Conservation (phyloP, 768 basidiomycete species). For the Phallus indusiatus region DNA sequence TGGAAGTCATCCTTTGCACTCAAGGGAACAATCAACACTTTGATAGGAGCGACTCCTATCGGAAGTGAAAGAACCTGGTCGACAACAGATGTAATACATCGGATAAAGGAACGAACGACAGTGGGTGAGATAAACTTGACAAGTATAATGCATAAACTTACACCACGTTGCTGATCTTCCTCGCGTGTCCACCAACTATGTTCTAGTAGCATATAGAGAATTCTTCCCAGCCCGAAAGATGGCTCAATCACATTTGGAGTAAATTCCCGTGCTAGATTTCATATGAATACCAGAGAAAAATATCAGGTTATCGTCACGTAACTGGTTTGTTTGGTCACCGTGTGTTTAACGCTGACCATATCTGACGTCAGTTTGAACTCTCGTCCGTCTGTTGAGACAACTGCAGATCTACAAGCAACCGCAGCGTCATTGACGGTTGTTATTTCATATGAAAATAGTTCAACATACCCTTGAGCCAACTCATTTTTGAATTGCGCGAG, state of each 20-base stretch:
- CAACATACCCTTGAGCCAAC: slow-evolving; percentile 61
- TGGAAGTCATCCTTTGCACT: slow-evolving; percentile 78
- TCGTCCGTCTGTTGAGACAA: slow-evolving; percentile 51
- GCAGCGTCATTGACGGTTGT: slow-evolving; percentile 4
- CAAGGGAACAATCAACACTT: slow-evolving; percentile 92
- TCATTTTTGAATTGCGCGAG: slow-evolving; percentile 60
- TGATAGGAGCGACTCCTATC: slow-evolving; percentile 85
- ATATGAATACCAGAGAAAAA: background rate
- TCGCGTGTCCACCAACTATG: slow-evolving; percentile 95
- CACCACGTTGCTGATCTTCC: slow-evolving; percentile 82
- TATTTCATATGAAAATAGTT: background rate
- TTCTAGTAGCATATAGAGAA: slow-evolving; percentile 88
- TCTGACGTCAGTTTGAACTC: slow-evolving; percentile 65
- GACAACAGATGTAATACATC: slow-evolving; percentile 8
- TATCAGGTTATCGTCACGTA: slow-evolving; percentile 11
- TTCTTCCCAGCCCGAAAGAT: slow-evolving; percentile 95
- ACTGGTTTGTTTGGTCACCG: slow-evolving; percentile 82
- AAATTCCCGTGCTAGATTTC: slow-evolving; percentile 73
- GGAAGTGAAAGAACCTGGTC: slow-evolving; percentile 83
- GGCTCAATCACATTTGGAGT: slow-evolving; percentile 98
- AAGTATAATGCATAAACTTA: slow-evolving; percentile 29
- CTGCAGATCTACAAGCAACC: slow-evolving; percentile 34
- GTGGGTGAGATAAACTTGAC: slow-evolving; percentile 3
- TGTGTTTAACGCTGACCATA: slow-evolving; percentile 67
- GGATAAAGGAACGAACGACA: slow-evolving; percentile 4